These are phyloP conservation scores for Fusarium sacchari DNA, from an alignment of 2,329 filamentous ascomycete species.

Conservation along the genomic window DNA sequence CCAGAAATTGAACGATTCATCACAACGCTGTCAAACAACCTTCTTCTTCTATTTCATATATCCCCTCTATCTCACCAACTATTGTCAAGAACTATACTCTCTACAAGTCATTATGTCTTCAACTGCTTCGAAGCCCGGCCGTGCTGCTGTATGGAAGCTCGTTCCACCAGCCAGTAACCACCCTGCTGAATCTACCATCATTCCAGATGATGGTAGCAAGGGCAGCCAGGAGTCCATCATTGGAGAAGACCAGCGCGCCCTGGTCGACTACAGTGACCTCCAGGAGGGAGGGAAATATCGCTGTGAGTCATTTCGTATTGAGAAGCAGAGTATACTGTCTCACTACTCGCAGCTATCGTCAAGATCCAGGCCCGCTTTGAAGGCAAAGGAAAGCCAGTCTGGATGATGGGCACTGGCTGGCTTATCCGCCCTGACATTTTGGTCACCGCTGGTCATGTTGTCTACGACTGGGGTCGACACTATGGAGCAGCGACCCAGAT, in stretches of 20 bases:
- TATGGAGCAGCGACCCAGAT: slow-evolving; percentile 39
- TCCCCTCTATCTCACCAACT: background rate
- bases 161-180: background rate
- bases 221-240: slow-evolving; percentile 16
- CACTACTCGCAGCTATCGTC: slow-evolving; percentile 8
- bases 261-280: slow-evolving; percentile 14
- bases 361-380: slow-evolving; percentile 33
- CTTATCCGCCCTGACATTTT: slow-evolving; percentile 33
- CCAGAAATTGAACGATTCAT: background rate
- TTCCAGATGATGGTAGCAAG: slow-evolving; percentile 18
- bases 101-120: background rate
- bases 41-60: background rate
- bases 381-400: slow-evolving; percentile 18
- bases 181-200: slow-evolving; percentile 5
- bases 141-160: slow-evolving; percentile 32
- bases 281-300: slow-evolving; percentile 28
- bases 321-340: background rate
- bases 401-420: slow-evolving; percentile 40
- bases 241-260: slow-evolving; percentile 8
- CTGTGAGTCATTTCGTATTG: background rate
- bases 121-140: slow-evolving; percentile 2
- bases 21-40: background rate
- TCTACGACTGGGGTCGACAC: slow-evolving; percentile 40
- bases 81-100: background rate
- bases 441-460: slow-evolving; percentile 33